These are phyloP conservation scores for Sphagnum magellanicum DNA, from an alignment of 228 moss, liverwort and hornwort species.

Conservation along the genomic window DNA sequence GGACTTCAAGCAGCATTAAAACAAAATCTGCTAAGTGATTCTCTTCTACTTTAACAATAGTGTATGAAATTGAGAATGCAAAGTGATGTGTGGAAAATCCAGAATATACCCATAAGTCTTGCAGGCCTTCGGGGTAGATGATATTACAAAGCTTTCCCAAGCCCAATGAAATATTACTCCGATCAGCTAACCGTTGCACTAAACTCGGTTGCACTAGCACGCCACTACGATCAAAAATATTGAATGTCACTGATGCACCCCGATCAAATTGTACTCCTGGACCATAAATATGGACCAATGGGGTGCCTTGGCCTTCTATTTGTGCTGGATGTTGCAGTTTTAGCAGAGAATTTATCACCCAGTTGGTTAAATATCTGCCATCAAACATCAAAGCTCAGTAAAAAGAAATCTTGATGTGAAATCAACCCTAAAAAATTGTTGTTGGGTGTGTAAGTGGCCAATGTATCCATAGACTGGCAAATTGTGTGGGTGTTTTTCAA, in stretches of 20 bases:
- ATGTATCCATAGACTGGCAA: not conserved
- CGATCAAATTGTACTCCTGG: slow-evolving; percentile 49
- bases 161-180: slow-evolving; percentile 53
- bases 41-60: too few relatives aligned
- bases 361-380: slow-evolving; percentile 46
- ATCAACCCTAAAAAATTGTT: not conserved
- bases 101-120: slow-evolving; percentile 26
- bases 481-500: not conserved
- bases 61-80: too few relatives aligned
- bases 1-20: too few relatives aligned
- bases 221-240: slow-evolving; percentile 50
- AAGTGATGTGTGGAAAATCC: too few relatives aligned
- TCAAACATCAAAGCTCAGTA: not conserved
- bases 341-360: slow-evolving; percentile 50
- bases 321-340: slow-evolving; percentile 58
- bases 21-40: too few relatives aligned
- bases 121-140: slow-evolving; percentile 38
- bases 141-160: slow-evolving; percentile 53
- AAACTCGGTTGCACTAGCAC: slow-evolving; percentile 36
- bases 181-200: slow-evolving; percentile 60
- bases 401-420: not conserved
- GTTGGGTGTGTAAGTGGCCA: too few relatives aligned
- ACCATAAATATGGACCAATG: slow-evolving; percentile 48
- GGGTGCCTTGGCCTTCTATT: slow-evolving; percentile 35
- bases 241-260: slow-evolving; percentile 49